Evolutionary conservation across 2,329 filamentous ascomycete species (phyloP), one percentile per base, ranked within the genome.

Genomic region (Clarireedia sp.): DNA sequence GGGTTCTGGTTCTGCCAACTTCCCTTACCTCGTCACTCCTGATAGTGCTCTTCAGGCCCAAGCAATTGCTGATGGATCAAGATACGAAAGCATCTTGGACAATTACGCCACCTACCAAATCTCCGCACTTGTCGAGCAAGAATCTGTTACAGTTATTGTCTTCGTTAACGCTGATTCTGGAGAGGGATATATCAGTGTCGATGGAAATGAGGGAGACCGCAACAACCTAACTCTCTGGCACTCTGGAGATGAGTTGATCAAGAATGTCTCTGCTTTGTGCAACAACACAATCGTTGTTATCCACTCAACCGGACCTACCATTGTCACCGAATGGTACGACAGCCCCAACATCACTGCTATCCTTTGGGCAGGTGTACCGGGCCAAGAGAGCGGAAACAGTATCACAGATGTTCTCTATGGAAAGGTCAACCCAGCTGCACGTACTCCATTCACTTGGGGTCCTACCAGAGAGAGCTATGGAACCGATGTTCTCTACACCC

Each of bases 151-250:
- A 0, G 76, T 91, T 60, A 79, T 99, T 43, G 90, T 96, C 10
- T 97, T 97, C 64, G 91, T 89, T 66, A 96, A 96, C 63, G 85
- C 90, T 14, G 79, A 91, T 68, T 81, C 86, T 3, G 92, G 92
- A 52, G 94, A 97, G 72, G 90, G 89, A 5, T 96, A 82, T 73
- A 90, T 97, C 66, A 78, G 73, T 26, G 81, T 95, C 1, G 92
- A 91, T 60, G 86, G 82, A 53, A 96, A 96, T 69, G 75, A 78
- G 57, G 94, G 94, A 56, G 92, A 97, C 70, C 86, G 94, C 52
- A 90, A 91, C 66, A 96, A 99, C 72, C 77, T 99, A 38, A 96
- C 90, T 0, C 76, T 96, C 0, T 97, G 92, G 92, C 78, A 85
- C 58, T 79, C 84, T 57, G 91, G 89, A 41, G 90, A 97, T 52